Percentiles rank a stretch among this genome's conserved stretches.
phyloP scores from a whole-genome alignment of 1,284 basidiomycete genomes.

The Exobasidium cylindrosporum region DNA sequence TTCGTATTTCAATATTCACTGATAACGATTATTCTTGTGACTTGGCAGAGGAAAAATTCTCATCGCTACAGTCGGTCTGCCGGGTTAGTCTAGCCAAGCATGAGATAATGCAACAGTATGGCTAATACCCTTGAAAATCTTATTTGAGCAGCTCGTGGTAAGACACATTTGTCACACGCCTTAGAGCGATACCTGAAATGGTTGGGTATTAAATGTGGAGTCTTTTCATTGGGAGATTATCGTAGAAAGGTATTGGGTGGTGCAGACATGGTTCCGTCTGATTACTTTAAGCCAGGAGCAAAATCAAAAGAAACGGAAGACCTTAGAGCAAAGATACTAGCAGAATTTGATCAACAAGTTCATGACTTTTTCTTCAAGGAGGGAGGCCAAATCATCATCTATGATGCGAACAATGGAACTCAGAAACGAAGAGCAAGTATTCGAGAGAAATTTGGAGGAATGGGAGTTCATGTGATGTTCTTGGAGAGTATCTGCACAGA shows the following conservation, averaged over 20 bases:
- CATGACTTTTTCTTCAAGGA: slow-evolving; percentile 70
- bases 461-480: slow-evolving; percentile 84
- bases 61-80: slow-evolving; percentile 84
- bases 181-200: slow-evolving; percentile 94
- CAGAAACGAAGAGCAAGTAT: slow-evolving; percentile 67
- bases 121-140: neutral
- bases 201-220: slow-evolving; percentile 93
- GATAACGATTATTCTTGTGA: neutral
- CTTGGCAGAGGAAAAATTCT: slow-evolving; percentile 72
- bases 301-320: slow-evolving; percentile 67
- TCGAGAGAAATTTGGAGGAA: slow-evolving; percentile 73
- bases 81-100: slow-evolving; percentile 57
- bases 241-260: slow-evolving; percentile 83
- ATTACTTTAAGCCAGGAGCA: slow-evolving; percentile 72
- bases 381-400: slow-evolving; percentile 92
- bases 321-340: slow-evolving; percentile 70
- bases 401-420: slow-evolving; percentile 96
- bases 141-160: slow-evolving; percentile 69
- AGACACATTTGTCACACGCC: slow-evolving; percentile 92
- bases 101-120: neutral
- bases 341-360: slow-evolving; percentile 80
- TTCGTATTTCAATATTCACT: neutral
- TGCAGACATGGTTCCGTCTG: slow-evolving; percentile 78
- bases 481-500: slow-evolving; percentile 66
- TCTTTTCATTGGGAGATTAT: slow-evolving; percentile 92